These are phyloP conservation scores for Neurospora sublineolata DNA, from an alignment of 495 filamentous ascomycete species.

Conservation along the genomic window DNA sequence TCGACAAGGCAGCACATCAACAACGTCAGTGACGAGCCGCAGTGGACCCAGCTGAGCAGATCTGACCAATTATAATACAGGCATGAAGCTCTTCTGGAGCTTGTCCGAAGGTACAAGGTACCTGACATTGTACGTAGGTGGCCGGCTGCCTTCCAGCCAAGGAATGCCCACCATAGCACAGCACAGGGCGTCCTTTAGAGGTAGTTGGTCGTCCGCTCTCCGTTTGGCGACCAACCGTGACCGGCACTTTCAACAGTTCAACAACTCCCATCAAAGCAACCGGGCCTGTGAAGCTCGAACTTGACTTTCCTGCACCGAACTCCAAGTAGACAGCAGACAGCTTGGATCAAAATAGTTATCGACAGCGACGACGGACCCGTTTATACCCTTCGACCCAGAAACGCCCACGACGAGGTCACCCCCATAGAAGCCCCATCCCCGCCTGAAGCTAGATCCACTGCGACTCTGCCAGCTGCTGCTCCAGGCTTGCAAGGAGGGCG, in stretches of 20 bases:
- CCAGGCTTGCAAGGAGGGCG: constrained; percentile 13
- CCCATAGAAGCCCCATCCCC: neutral
- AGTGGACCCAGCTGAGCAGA: constrained; percentile 5
- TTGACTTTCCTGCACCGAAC: neutral
- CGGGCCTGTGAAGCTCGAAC: constrained; percentile 15
- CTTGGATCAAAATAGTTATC: neutral
- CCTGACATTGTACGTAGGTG: constrained; percentile 5
- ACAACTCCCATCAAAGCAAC: neutral
- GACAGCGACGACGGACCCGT: neutral
- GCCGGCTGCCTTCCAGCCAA: constrained; percentile 8
- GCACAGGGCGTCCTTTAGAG: neutral
- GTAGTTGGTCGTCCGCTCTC: neutral
- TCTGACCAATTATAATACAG: neutral
- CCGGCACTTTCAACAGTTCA: neutral
- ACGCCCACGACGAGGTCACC: neutral
- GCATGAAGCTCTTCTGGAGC: neutral
- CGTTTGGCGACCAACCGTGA: constrained; percentile 18
- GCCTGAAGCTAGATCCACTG: neutral
- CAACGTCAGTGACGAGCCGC: constrained; percentile 23
- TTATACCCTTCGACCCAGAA: neutral
- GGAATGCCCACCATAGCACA: neutral
- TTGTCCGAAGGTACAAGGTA: constrained; percentile 3
- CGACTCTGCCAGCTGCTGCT: neutral
- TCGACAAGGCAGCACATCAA: constrained; percentile 25
- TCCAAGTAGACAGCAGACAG: neutral